phyloP scores from a whole-genome alignment of 768 basidiomycete species.

The Tricholoma sp. region DNA sequence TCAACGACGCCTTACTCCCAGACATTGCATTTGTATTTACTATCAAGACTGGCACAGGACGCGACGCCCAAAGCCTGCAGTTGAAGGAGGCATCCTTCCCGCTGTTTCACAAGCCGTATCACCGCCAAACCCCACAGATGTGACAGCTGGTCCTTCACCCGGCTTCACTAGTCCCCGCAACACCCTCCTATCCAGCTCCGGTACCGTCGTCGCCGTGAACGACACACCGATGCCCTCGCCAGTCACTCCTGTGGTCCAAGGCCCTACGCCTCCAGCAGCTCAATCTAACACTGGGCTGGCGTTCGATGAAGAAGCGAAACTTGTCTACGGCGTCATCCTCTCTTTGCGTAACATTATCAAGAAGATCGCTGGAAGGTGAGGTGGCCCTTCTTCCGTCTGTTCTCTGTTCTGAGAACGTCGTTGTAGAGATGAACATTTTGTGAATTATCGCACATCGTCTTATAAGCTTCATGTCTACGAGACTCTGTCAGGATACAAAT shows the following conservation, averaged over 20 bases:
- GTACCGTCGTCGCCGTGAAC: conserved; percentile 61
- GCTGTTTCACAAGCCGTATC: conserved; percentile 74
- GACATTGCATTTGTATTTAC: conserved; percentile 90
- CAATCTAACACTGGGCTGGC: conserved; percentile 56
- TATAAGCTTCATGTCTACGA: conserved; percentile 95
- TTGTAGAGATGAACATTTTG: conserved; percentile 83
- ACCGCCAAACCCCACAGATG: conserved; percentile 24
- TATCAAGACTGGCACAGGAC: conserved; percentile 95
- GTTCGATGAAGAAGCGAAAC: conserved; percentile 96
- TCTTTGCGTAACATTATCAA: conserved; percentile 92
- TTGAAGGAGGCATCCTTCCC: conserved; percentile 67
- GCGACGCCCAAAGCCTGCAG: conserved; percentile 65
- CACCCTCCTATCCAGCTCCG: conserved; percentile 58
- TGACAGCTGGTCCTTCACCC: conserved; percentile 29
- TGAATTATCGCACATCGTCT: conserved; percentile 82
- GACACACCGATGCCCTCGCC: conserved; percentile 34
- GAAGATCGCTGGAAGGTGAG: conserved; percentile 84
- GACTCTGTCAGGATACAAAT: conserved; percentile 89
- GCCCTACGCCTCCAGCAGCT: conserved; percentile 24
- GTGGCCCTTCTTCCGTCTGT: background rate
- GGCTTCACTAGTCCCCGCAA: conserved; percentile 55
- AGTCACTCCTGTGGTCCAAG: conserved; percentile 32
- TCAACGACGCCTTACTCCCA: conserved; percentile 23
- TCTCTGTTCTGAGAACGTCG: conserved; percentile 1
- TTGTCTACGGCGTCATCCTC: conserved; percentile 93